phyloP scores from a whole-genome alignment of 2,329 filamentous ascomycete species.

The Hypoxylon sp. region DNA sequence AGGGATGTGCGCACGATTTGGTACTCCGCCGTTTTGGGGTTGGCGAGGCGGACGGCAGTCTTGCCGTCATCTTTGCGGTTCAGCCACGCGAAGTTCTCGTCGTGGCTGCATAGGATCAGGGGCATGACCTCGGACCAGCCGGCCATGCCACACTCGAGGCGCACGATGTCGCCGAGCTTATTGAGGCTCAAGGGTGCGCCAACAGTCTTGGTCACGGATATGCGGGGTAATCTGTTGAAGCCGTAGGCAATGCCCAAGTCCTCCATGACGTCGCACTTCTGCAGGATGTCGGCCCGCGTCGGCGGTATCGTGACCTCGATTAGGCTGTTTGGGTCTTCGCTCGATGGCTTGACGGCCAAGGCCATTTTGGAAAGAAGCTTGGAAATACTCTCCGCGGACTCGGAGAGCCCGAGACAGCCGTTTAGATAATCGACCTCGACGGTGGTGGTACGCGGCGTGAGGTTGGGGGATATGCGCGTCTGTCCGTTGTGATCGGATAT shows the following conservation, averaged over 20 bases:
- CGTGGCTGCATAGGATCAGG: slow-evolving; percentile 95
- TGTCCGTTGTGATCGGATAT: slow-evolving; percentile 91
- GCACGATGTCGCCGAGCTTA: slow-evolving; percentile 93
- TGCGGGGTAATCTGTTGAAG: slow-evolving; percentile 94
- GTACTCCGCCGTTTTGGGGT: slow-evolving; percentile 85
- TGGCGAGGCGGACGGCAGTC: slow-evolving; percentile 79
- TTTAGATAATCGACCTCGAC: slow-evolving; percentile 96
- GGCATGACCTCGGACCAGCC: slow-evolving; percentile 98
- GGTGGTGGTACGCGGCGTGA: slow-evolving; percentile 81
- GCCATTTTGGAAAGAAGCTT: slow-evolving; percentile 90
- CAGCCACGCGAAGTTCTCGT: slow-evolving; percentile 97
- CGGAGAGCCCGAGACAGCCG: slow-evolving; percentile 85
- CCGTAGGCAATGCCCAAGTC: slow-evolving; percentile 97
- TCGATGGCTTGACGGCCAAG: slow-evolving; percentile 82
- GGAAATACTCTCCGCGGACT: slow-evolving; percentile 82
- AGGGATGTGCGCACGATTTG: slow-evolving; percentile 84
- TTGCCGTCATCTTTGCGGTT: slow-evolving; percentile 82
- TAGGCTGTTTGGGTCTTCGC: slow-evolving; percentile 73
- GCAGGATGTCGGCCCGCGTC: slow-evolving; percentile 93
- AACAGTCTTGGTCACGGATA: slow-evolving; percentile 88
- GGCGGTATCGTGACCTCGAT: slow-evolving; percentile 88
- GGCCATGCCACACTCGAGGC: slow-evolving; percentile 89
- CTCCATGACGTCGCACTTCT: slow-evolving; percentile 99
- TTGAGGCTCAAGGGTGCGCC: slow-evolving; percentile 92
- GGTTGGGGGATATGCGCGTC: slow-evolving; percentile 83